Evolutionary conservation across 345 rosid genomes (phyloP).

Genomic region (Ailanthus altissimus): DNA sequence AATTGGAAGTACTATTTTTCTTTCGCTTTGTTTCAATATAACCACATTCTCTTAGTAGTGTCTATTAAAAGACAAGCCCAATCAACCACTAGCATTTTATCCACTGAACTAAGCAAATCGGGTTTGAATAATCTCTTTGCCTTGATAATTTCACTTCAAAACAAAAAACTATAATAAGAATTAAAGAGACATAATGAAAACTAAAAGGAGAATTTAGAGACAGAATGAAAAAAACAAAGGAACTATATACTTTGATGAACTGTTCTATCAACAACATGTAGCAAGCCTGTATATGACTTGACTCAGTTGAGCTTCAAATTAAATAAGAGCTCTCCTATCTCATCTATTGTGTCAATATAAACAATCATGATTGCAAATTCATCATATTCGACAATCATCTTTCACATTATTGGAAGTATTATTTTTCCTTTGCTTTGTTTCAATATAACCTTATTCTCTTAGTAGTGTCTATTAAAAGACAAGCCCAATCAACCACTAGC

Average conservation of each 20-base stretch:
- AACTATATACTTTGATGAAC: not conserved
- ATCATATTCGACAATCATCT: not conserved
- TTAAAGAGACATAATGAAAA: not conserved
- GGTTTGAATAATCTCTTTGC: not conserved
- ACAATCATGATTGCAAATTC: not conserved
- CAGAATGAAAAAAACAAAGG: not conserved
- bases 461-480: not conserved
- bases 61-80: not conserved
- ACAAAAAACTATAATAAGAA: not conserved
- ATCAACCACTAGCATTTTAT: not conserved
- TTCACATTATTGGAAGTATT: not conserved
- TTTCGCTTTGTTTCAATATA: not conserved
- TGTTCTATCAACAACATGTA: not conserved
- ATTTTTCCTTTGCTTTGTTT: not conserved
- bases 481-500: not conserved
- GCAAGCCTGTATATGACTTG: not conserved
- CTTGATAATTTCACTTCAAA: not conserved
- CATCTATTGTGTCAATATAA: not conserved
- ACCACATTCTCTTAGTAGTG: not conserved
- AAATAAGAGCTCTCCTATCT: not conserved
- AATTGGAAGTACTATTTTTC: not conserved
- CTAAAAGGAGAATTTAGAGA: not conserved
- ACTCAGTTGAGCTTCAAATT: not conserved
- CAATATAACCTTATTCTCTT: not conserved
- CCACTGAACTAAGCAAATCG: not conserved